Conservation (phyloP, 2,329 filamentous ascomycete genomes). For the Xylariaceae sp. region DNA sequence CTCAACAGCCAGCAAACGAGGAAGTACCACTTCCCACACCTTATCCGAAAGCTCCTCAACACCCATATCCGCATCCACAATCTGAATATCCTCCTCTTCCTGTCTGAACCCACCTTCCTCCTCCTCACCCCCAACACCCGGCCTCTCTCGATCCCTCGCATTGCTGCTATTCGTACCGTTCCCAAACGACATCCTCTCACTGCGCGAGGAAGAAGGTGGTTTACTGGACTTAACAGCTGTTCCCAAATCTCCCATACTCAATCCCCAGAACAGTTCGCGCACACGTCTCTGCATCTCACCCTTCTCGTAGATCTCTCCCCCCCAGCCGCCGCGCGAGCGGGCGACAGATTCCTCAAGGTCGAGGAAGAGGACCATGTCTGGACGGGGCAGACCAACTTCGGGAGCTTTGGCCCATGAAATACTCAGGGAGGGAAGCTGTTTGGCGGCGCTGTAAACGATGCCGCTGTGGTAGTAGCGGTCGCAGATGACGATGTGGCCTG, state of each 20-base stretch:
- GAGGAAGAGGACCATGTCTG: slow-evolving; percentile 85
- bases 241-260: slow-evolving; percentile 47
- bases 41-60: slow-evolving; percentile 56
- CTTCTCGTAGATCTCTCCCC: slow-evolving; percentile 84
- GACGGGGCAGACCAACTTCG: slow-evolving; percentile 81
- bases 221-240: slow-evolving; percentile 21
- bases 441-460: slow-evolving; percentile 89
- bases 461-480: slow-evolving; percentile 96
- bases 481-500: slow-evolving; percentile 74
- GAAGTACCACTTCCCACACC: slow-evolving; percentile 52
- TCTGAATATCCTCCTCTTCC: slow-evolving; percentile 52
- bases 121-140: slow-evolving; percentile 17
- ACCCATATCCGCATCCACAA: slow-evolving; percentile 52
- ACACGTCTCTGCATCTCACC: slow-evolving; percentile 79
- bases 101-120: slow-evolving; percentile 38
- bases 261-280: slow-evolving; percentile 65
- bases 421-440: slow-evolving; percentile 66
- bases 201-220: slow-evolving; percentile 4
- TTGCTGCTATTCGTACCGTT: slow-evolving; percentile 15
- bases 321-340: slow-evolving; percentile 77
- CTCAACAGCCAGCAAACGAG: slow-evolving; percentile 48
- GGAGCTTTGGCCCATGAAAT: slow-evolving; percentile 80
- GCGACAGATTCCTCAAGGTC: slow-evolving; percentile 75
- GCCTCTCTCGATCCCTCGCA: slow-evolving; percentile 5
- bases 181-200: slow-evolving; percentile 7